Base-by-base conservation (phyloP, 2,329 filamentous ascomycete genomes). In the Talaromyces sp. region DNA sequence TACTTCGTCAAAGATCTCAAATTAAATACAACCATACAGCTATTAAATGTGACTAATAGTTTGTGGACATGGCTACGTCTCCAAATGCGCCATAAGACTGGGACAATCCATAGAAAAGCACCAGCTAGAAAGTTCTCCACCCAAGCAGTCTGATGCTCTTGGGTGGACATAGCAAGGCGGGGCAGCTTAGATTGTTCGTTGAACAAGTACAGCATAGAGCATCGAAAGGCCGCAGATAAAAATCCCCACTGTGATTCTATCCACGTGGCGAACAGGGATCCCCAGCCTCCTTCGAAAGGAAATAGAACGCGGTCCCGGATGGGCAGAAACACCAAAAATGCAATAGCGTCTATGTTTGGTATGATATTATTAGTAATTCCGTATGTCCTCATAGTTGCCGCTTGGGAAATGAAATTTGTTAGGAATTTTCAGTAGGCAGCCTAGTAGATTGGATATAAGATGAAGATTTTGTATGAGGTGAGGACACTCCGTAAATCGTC, bases 131-230 rank as follows among this genome's bases (percentile, higher is more conserved):
- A 24, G 11, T 19, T 32, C 19, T 24, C 52, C 29, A 41, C 17
- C 52, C 52, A 54, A 3, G 19, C 52, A 54, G 6, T 78, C 1
- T 85, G 81, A 4, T 80, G 77, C 29, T 74, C 68, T 19, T 68
- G 86, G 82, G 58, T 83, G 62, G 29, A 79, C 74, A 56, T 86
- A 85, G 70, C 88, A 91, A 0, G 81, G 78, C 8, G 84, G 85
- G 58, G 75, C 75, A 70, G 82, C 71, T 79, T 92, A 91, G 69
- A 76, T 81, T 66, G 76, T 74, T 63, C 76, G 65, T 64, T 85
- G 82, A 26, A 78, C 76, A 24, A 83, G 75, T 8, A 77, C 74
- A 5, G 81, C 80, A 11, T 74, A 72, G 26, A 83, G 74, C 80
- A 84, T 83, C 58, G 77, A 75, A 12, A 72, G 48, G 3, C 75